phyloP scores from a whole-genome alignment of 169 alveolate species.

The Fabrea salina region DNA sequence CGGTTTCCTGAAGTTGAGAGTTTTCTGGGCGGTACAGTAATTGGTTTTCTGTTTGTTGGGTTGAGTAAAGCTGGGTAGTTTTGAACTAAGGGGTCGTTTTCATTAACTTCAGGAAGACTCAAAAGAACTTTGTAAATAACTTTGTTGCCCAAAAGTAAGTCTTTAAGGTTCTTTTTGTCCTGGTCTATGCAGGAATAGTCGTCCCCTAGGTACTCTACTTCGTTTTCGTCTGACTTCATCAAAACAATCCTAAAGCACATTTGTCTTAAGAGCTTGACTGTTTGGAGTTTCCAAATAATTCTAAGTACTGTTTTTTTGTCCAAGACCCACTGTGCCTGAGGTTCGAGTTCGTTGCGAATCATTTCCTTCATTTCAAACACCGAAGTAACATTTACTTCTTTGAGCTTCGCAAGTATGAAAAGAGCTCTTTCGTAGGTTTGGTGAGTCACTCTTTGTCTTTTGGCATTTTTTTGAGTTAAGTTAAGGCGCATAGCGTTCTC shows the following conservation, averaged over 20 bases:
- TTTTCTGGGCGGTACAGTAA: background rate
- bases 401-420: background rate
- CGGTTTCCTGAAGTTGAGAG: background rate
- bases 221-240: constrained; percentile 1
- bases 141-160: background rate
- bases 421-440: constrained; percentile 4
- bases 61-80: background rate
- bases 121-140: background rate
- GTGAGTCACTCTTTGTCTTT: background rate
- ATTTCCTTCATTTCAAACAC: constrained; percentile 19
- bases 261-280: background rate
- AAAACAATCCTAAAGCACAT: constrained; percentile 12
- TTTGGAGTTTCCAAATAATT: background rate
- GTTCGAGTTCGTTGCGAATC: constrained; percentile 5
- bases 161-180: background rate
- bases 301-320: constrained; percentile 24
- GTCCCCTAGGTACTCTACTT: background rate
- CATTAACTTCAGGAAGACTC: background rate
- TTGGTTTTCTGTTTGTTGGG: constrained; percentile 19
- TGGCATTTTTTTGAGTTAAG: background rate
- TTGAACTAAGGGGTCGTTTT: constrained; percentile 3
- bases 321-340: constrained; percentile 6
- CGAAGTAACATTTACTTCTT: background rate
- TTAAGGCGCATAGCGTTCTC: background rate
- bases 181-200: background rate